Base-by-base conservation (phyloP, 2,329 filamentous ascomycete species). In the Botrytis sinoallii region DNA sequence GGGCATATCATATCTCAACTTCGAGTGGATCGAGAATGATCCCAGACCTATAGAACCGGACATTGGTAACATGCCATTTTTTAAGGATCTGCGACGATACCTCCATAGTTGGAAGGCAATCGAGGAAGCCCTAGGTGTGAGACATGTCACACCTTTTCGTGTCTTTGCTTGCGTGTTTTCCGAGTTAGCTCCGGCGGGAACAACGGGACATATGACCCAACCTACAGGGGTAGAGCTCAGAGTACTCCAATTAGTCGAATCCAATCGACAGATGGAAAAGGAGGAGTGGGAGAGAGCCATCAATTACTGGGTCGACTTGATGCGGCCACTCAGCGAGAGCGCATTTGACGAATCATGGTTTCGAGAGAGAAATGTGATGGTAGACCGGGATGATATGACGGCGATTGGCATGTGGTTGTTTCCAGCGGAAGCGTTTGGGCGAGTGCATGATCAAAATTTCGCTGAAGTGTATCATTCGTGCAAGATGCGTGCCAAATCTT, bases 11-110 rank as follows among this genome's bases (percentile, higher is more conserved):
- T 60, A 59, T 42, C 48, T 70, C 9, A 40, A 42, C 48, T 70
- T 70, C 67, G 67, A 60, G 16, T 70, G n/a, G 25, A 12, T 70
- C 18, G 67, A 70, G 35, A 70, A 42, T 14, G 46, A 60, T 25
- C 35, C 52, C 5, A 70, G 67, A 70, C 25, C 12, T 20, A 2
- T 59, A 42, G 35, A 60, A 10, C 14, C 20, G 29, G 52, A 70
- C 9, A 25, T 32, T 16, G 1, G 9, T 35, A 18, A 2, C 1
- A 42, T 60, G 48, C 35, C 52, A 55, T 29, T 70, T 35, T 3
- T 40, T 12, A 22, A 7, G 18, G 52, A 60, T 25, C 52, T 52
- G 7, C 38, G 67, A 38, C 52, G 25, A 70, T 59, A 32, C 1
- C 40, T 60, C 8, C 25, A 42, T 25, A 59, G 25, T 2, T 70